Conservation (phyloP, 352 stramenopile genomes). For the Aphanomyces invadans region DNA sequence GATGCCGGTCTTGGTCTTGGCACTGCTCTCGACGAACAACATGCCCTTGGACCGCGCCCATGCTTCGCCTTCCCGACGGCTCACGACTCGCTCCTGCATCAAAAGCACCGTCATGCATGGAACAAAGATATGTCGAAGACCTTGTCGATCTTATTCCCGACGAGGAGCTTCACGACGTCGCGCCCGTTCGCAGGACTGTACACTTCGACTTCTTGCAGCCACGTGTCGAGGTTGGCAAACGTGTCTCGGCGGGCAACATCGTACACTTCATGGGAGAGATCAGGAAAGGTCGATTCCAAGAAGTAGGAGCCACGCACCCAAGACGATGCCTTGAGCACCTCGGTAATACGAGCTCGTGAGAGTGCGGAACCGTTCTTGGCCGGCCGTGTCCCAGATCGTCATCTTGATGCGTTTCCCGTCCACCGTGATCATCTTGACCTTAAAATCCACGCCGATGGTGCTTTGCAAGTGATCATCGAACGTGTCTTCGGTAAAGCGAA, state of each 20-base stretch:
- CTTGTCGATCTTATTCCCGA: conserved; percentile 96
- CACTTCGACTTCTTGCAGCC: conserved; percentile 97
- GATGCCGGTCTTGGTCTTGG: conserved; percentile 93
- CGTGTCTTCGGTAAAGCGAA: conserved; percentile 97
- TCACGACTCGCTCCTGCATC: conserved; percentile 86
- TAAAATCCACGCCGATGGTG: conserved; percentile 97
- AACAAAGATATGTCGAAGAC: conserved; percentile 26
- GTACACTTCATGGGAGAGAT: conserved; percentile 69
- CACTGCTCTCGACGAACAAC: conserved; percentile 96
- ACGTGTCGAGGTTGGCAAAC: conserved; percentile 97
- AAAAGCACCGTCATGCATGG: not conserved
- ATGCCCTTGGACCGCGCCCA: conserved; percentile 96
- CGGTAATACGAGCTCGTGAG: conserved; percentile 97
- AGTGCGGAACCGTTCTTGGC: conserved; percentile 96
- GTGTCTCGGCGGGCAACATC: conserved; percentile 94
- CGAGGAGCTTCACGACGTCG: conserved; percentile 96
- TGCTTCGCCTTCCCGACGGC: conserved; percentile 89
- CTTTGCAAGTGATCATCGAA: conserved; percentile 98
- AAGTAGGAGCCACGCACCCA: conserved; percentile 48
- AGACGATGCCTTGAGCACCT: conserved; percentile 94
- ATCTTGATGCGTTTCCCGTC: conserved; percentile 96
- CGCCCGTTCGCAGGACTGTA: conserved; percentile 86
- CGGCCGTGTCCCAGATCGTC: conserved; percentile 98
- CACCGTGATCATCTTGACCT: conserved; percentile 97
- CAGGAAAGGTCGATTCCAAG: not conserved